Evolutionary conservation across 2,329 filamentous ascomycete genomes (phyloP), one percentile per base, ranked within the genome.

Genomic region (Cercospora brassicicola): DNA sequence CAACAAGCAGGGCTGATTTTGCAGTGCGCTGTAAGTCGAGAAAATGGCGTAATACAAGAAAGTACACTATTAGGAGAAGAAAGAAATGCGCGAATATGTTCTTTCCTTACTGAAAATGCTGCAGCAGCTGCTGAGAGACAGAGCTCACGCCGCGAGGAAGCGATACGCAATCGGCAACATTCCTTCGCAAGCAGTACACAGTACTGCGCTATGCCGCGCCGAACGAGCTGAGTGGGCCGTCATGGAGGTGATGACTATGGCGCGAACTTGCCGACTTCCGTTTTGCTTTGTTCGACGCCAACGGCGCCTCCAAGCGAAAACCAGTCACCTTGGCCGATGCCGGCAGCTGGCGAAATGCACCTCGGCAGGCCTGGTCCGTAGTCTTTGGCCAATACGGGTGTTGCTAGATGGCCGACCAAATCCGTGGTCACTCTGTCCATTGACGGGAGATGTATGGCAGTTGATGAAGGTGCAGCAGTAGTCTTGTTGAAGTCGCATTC

Each of bases 271-370:
- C 55, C 55, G 55, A 33, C 55, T 59, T 59, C 55, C 55, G 55
- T 23, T 36, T 59, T 59, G 55, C 55, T 59, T 59, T 28, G 15
- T 59, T 23, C 18, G 30, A 15, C 55, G 28, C 30, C 55, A 36
- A 36, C 31, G 28, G 18, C 55, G 28, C 28, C 30, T 59, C 55
- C 23, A 55, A 59, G 55, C 28, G 55, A 36, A 18, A 23, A 20
- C 8, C 28, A 33, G 55, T 31, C 55, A 59, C 30, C 28, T 18
- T 28, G 55, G 55, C 67, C 53, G 65, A 69, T 30, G 62, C 63
- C 62, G 65, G 67, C 31, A 66, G 33, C 55, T 59, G 31, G 30
- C 53, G 26, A 33, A 15, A 57, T 28, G 53, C 53, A 30, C 53
- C 53, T 57, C 53, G 53, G 53, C 30, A 30, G 26, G 48, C 48